Evolutionary conservation across 2,329 filamentous ascomycete genomes (phyloP).

Genomic region (Colletotrichum navitas): DNA sequence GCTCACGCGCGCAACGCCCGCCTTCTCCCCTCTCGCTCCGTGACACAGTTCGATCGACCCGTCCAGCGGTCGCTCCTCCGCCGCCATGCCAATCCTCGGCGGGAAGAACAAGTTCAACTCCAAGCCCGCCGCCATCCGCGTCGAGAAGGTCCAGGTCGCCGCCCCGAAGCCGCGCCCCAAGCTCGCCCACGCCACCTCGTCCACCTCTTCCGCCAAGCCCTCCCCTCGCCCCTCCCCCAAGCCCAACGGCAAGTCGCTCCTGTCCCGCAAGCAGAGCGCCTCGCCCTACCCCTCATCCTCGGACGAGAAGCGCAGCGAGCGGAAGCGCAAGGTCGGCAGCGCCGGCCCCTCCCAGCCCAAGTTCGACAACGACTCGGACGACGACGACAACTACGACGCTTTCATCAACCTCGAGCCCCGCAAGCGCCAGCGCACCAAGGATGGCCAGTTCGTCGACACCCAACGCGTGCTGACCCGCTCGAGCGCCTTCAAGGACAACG

Average conservation of each 20-base stretch:
- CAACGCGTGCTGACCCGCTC: conserved; percentile 61
- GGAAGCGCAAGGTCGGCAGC: conserved; percentile 42
- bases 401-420: conserved; percentile 55
- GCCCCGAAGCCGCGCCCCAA: conserved; percentile 54
- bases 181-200: conserved; percentile 48
- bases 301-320: conserved; percentile 39
- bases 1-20: conserved; percentile 24
- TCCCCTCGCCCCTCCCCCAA: conserved; percentile 57
- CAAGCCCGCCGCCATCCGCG: conserved; percentile 63
- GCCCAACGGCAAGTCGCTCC: conserved; percentile 43
- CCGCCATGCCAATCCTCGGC: conserved; percentile 53
- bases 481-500: conserved; percentile 53
- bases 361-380: conserved; percentile 65
- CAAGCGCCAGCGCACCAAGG: conserved; percentile 62
- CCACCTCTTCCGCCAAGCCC: conserved; percentile 52
- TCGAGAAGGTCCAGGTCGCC: conserved; percentile 64
- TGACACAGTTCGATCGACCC: background rate
- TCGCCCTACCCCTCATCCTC: conserved; percentile 56
- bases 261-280: conserved; percentile 56
- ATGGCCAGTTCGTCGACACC: conserved; percentile 59
- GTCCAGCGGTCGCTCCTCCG: background rate
- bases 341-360: conserved; percentile 46
- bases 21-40: background rate
- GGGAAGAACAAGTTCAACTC: conserved; percentile 65
- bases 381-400: conserved; percentile 62